phyloP scores from a whole-genome alignment of 257 asterid genomes.

The Solanum clarkiae region DNA sequence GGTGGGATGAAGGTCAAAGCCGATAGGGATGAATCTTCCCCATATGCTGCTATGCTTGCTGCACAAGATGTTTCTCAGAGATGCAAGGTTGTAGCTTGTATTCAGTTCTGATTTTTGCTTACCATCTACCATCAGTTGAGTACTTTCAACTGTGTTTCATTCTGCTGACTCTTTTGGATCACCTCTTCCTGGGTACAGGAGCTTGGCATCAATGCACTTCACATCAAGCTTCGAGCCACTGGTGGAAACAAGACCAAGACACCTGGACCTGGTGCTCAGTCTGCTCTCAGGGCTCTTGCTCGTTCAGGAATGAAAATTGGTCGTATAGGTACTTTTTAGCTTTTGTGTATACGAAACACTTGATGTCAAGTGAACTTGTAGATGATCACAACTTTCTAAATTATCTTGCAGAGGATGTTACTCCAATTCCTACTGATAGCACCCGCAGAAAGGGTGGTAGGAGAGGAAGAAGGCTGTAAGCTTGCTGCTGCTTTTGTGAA shows the following conservation, averaged over 20 bases:
- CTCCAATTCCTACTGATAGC: neutral
- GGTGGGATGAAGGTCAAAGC: constrained; percentile 1
- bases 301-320: constrained; percentile 1
- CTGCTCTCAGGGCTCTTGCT: constrained; percentile 2
- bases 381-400: neutral
- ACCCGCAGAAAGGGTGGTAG: neutral
- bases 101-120: neutral
- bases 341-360: neutral
- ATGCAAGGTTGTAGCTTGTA: neutral
- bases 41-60: neutral
- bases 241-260: constrained; percentile 1
- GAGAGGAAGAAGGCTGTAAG: neutral
- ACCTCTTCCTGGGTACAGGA: neutral
- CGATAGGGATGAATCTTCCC: neutral
- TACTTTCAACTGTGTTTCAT: neutral
- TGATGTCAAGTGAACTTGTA: neutral
- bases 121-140: neutral
- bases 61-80: neutral
- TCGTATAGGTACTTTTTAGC: neutral
- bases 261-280: constrained; percentile 2
- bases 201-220: neutral
- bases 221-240: neutral
- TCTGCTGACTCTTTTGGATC: neutral
- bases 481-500: neutral
- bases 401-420: neutral